Evolutionary conservation across 2,329 filamentous ascomycete species (phyloP).

Genomic region (Diaporthe aspalathi): DNA sequence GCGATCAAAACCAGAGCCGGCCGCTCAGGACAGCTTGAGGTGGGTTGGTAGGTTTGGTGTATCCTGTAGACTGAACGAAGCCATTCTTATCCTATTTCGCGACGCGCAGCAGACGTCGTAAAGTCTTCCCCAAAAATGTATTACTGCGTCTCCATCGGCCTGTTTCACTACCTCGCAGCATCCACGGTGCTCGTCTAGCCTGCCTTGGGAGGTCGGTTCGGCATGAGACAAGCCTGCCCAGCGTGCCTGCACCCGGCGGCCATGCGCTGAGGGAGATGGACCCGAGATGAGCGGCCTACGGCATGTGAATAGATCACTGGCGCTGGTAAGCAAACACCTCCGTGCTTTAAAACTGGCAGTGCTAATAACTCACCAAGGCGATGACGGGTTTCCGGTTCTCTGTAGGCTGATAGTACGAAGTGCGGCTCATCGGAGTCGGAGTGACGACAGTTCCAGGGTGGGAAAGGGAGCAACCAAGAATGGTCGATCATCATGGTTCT

Average conservation of each 20-base stretch:
- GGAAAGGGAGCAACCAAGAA: no score
- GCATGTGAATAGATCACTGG: background rate
- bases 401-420: no score
- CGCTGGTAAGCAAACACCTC: no score
- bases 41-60: background rate
- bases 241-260: no score
- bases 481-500: background rate
- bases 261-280: background rate
- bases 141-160: conserved; percentile 28
- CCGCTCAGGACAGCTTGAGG: background rate
- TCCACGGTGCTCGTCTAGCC: conserved; percentile 11
- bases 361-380: background rate
- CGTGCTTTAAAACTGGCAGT: rapidly evolving
- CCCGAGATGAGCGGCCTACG: background rate
- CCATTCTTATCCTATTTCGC: background rate
- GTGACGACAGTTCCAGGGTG: background rate
- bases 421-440: no score
- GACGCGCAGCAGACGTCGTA: background rate
- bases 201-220: no score
- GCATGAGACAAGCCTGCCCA: no score
- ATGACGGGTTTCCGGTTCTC: no score
- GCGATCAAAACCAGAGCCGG: background rate
- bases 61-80: no score
- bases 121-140: background rate
- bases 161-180: conserved; percentile 14